Conservation (phyloP, 192 early-diverging fungal genomes). For the Coemansia interrupta region DNA sequence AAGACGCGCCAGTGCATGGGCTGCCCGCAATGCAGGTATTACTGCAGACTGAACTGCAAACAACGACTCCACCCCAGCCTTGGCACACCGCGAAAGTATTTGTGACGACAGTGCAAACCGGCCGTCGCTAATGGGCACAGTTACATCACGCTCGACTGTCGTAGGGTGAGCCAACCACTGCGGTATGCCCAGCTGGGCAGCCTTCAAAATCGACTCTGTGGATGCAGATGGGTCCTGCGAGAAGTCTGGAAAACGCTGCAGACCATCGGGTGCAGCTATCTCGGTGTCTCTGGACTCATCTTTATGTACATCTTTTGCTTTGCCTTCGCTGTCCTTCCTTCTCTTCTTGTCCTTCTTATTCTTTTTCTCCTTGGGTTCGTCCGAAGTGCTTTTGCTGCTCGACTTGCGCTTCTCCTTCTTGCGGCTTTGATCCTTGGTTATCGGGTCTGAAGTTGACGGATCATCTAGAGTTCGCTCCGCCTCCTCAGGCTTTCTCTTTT, state of each 20-base stretch:
- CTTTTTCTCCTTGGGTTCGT: slow-evolving; percentile 18
- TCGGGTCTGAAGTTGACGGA: background rate
- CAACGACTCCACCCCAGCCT: slow-evolving; percentile 63
- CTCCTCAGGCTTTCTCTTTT: background rate
- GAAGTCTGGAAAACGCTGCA: slow-evolving; percentile 53
- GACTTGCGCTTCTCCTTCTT: slow-evolving; percentile 5
- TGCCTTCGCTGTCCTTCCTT: background rate
- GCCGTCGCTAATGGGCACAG: slow-evolving; percentile 48
- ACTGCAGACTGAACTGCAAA: slow-evolving; percentile 91
- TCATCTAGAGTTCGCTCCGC: background rate
- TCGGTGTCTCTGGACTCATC: slow-evolving; percentile 6
- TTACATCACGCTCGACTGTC: slow-evolving; percentile 60
- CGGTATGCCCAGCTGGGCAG: slow-evolving; percentile 72
- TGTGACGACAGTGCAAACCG: slow-evolving; percentile 64
- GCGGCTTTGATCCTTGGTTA: background rate
- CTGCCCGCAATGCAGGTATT: slow-evolving; percentile 71
- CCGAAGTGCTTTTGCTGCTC: slow-evolving; percentile 22
- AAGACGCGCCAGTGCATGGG: slow-evolving; percentile 62
- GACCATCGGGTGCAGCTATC: slow-evolving; percentile 18
- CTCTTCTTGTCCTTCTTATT: slow-evolving; percentile 11
- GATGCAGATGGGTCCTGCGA: slow-evolving; percentile 26
- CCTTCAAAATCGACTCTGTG: slow-evolving; percentile 18
- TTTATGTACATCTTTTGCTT: background rate
- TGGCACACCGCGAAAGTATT: slow-evolving; percentile 57
- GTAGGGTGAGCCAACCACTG: slow-evolving; percentile 84